These are phyloP conservation scores for Amanita pseudoporphyria DNA, from an alignment of 768 basidiomycete species.

Conservation along the genomic window DNA sequence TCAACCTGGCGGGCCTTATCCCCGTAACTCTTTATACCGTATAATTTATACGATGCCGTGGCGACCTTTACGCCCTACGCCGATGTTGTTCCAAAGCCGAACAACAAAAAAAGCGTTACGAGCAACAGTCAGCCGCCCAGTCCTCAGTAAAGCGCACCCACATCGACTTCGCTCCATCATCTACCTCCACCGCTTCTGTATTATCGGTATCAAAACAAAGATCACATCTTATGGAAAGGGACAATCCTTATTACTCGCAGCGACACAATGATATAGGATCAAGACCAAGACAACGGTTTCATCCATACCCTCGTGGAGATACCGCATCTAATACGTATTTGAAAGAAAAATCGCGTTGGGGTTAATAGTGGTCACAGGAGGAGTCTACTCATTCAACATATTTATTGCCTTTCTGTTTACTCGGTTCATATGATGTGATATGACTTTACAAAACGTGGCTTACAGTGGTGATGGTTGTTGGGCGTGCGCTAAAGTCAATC, in stretches of 20 bases:
- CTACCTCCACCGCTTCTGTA: conserved; percentile 4
- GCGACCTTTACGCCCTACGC: background rate
- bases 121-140: conserved; percentile 45
- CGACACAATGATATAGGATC: background rate
- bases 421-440: too few species aligned
- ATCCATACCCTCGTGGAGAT: conserved; percentile 3
- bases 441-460: too few species aligned
- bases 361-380: background rate
- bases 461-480: too few species aligned
- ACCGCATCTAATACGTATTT: conserved; percentile 1
- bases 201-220: background rate
- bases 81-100: conserved; percentile 35
- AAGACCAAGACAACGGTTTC: conserved; percentile 6
- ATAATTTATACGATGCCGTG: background rate
- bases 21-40: background rate
- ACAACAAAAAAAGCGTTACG: conserved; percentile 52
- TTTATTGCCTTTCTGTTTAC: background rate
- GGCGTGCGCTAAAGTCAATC: conserved; percentile 84
- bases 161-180: conserved; percentile 46
- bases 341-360: conserved; percentile 2
- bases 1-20: background rate
- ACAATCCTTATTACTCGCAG: conserved; percentile 3
- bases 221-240: background rate
- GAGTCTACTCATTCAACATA: background rate
- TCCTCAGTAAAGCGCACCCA: conserved; percentile 45